Evolutionary conservation across 768 basidiomycete genomes (phyloP), one percentile per base, ranked within the genome.

Genomic region (Macrocybe gigantea): DNA sequence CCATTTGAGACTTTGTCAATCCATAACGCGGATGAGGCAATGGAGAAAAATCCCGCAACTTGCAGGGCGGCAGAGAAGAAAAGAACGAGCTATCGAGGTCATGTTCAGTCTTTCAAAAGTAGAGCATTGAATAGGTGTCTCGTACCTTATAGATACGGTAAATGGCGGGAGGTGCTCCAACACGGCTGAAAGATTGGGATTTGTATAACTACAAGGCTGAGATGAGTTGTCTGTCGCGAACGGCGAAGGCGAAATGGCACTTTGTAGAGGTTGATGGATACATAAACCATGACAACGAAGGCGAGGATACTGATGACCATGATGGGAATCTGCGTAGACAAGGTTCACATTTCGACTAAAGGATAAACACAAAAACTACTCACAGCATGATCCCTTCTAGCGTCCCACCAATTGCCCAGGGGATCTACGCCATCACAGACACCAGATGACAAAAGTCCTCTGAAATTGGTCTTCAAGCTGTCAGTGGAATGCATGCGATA

Each of bases 1-100:
- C 66, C 67, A 38, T 62, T 62, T 15, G 64, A 66, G 6, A 76
- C 65, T 56, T 77, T 75, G 52, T 71, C 66, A 14, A 77, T 67
- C 79, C 79, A 81, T 49, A 78, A 58, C 1, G 60, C 68, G 2
- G 71, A 64, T 11, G 73, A 69, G 6, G 73, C 69, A 5, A 80
- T 38, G 2, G 66, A 65, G 55, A 81, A 79, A 60, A 81, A 80
- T 5, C 62, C 61, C 1, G 74, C 60, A 5, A 80, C 65, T 33
- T 79, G 77, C 9, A 79, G 54, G 49, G 58, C 64, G 32, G 74
- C 77, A 5, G 69, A 75, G 49, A 80, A 70, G 33, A 73, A 58
- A 11, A 78, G 65, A n/a, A 74, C 66, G 43, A 77, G 60, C 78
- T 79, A 45, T 3, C 13, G n/a, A 41, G 36, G 43, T 34, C 7